These are phyloP conservation scores for Metarhizium brunneum DNA, from an alignment of 2,329 filamentous ascomycete genomes.

Conservation along the genomic window DNA sequence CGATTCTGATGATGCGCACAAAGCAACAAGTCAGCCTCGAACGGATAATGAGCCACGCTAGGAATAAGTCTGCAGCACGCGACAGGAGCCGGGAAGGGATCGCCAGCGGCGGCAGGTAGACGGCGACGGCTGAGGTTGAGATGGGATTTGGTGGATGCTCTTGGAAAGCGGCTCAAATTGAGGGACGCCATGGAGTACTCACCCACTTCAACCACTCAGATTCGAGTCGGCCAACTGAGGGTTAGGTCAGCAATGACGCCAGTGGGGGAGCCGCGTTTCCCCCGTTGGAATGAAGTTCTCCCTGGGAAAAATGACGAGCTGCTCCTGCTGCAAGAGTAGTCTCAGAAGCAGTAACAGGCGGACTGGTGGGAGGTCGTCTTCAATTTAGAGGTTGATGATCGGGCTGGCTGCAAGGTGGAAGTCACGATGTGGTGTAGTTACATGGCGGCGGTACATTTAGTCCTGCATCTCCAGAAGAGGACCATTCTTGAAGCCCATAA, in stretches of 20 bases:
- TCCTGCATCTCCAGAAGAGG: conserved; percentile 15
- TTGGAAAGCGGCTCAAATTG: conserved; percentile 22
- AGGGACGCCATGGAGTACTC: conserved; percentile 23
- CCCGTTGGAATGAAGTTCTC: background rate
- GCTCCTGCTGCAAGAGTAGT: background rate
- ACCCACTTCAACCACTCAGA: conserved; percentile 13
- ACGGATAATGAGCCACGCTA: background rate
- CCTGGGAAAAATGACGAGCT: background rate
- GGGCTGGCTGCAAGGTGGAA: conserved; percentile 13
- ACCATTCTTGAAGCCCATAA: conserved; percentile 11
- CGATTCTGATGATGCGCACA: background rate
- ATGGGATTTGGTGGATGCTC: conserved; percentile 5
- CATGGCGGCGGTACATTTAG: conserved; percentile 22
- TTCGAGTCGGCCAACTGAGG: conserved; percentile 13
- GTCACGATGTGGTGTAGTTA: conserved; percentile 24
- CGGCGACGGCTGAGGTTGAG: conserved; percentile 2
- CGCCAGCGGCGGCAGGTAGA: background rate
- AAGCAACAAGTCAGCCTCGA: conserved; percentile 1
- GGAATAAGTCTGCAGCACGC: background rate
- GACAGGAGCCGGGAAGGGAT: background rate
- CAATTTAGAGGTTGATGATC: background rate
- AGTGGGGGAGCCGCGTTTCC: conserved; percentile 14
- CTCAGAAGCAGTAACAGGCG: background rate
- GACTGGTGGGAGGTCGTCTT: background rate
- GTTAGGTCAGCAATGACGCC: conserved; percentile 31